Conservation (phyloP, 805 yeast genomes). For the Lachancea sp. region DNA sequence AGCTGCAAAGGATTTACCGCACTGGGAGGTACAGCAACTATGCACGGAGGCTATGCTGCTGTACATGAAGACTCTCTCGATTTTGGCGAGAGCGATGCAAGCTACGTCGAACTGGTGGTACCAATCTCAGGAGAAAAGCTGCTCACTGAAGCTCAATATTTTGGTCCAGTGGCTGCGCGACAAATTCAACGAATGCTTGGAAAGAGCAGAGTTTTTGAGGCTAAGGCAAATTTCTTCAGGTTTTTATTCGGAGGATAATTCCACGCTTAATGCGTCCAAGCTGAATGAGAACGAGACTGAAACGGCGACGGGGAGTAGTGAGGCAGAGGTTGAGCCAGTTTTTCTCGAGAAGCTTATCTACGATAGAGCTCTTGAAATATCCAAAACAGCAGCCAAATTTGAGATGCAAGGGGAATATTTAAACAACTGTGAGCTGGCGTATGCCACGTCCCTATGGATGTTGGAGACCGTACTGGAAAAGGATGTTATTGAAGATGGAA, state of each 20-base stretch:
- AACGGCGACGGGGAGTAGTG: not conserved
- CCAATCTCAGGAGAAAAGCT: constrained; percentile 36
- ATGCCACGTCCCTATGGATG: constrained; percentile 94
- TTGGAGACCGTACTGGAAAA: constrained; percentile 72
- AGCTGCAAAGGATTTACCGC: constrained; percentile 40
- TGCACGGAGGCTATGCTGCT: constrained; percentile 83
- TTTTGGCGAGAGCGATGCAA: constrained; percentile 81
- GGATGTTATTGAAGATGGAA: constrained; percentile 28
- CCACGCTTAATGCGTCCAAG: constrained; percentile 9
- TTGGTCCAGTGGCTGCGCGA: constrained; percentile 90
- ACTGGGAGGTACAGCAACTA: constrained; percentile 47
- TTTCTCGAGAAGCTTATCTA: constrained; percentile 82
- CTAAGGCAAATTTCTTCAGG: constrained; percentile 38
- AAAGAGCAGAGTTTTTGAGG: constrained; percentile 76
- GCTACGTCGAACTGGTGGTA: constrained; percentile 90
- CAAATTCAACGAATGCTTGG: constrained; percentile 80
- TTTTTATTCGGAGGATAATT: constrained; percentile 1
- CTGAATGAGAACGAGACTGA: not conserved
- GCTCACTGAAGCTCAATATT: constrained; percentile 46
- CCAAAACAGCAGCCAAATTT: constrained; percentile 83
- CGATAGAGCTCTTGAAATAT: constrained; percentile 90
- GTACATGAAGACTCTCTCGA: constrained; percentile 75
- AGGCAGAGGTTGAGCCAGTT: constrained; percentile 26
- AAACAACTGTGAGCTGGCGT: constrained; percentile 75
- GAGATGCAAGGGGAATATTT: constrained; percentile 61